These are phyloP conservation scores for Panicum miliaceum DNA, from an alignment of 176 grass and related monocot species.

Conservation along the genomic window DNA sequence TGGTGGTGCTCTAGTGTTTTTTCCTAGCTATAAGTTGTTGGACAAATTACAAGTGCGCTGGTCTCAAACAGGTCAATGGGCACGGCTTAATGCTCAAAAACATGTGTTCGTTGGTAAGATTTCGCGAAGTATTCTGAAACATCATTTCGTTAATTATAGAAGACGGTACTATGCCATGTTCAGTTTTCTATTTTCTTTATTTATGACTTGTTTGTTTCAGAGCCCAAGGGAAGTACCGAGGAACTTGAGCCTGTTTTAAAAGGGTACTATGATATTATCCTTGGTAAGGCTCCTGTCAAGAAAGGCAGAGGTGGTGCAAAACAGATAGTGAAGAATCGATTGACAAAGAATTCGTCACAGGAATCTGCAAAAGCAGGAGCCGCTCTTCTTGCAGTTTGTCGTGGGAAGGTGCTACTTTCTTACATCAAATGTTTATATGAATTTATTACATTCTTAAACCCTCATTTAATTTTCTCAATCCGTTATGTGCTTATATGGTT, in stretches of 20 bases:
- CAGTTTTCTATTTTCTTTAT: slow-evolving; percentile 33
- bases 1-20: slow-evolving; percentile 90
- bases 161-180: slow-evolving; percentile 12
- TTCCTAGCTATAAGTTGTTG: slow-evolving; percentile 94
- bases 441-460: slow-evolving; percentile 32
- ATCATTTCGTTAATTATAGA: slow-evolving; percentile 19
- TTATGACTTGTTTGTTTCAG: slow-evolving; percentile 55
- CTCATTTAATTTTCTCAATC: slow-evolving; percentile 18
- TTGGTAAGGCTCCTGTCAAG: slow-evolving; percentile 56
- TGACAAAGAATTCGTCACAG: slow-evolving; percentile 58
- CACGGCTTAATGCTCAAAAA: slow-evolving; percentile 85
- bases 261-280: slow-evolving; percentile 89
- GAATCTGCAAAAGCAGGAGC: slow-evolving; percentile 68
- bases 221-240: slow-evolving; percentile 81
- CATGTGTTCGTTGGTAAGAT: slow-evolving; percentile 84
- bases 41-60: slow-evolving; percentile 81
- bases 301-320: slow-evolving; percentile 65
- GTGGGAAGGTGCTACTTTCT: slow-evolving; percentile 77
- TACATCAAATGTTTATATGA: slow-evolving; percentile 28
- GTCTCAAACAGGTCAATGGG: slow-evolving; percentile 90
- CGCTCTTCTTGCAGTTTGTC: slow-evolving; percentile 96
- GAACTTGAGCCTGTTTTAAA: slow-evolving; percentile 89
- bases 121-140: slow-evolving; percentile 36
- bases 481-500: slow-evolving; percentile 29
- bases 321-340: slow-evolving; percentile 59